Base-by-base conservation (phyloP, 768 basidiomycete genomes). In the Hygrophorus russula region DNA sequence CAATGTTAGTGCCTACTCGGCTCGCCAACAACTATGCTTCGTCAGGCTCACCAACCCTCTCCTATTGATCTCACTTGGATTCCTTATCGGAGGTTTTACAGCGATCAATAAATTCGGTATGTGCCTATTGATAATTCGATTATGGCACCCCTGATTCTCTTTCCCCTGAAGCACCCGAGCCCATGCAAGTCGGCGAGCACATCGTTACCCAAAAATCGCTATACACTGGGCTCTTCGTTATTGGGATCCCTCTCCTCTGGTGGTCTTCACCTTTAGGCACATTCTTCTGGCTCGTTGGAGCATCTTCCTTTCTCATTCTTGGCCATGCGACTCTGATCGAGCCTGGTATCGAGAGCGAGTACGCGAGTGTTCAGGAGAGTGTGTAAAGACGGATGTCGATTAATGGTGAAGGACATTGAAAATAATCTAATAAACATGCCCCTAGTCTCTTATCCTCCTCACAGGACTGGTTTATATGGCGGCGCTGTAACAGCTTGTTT, bases 291-390 rank as follows among this genome's bases (percentile, higher is more conserved):
- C 72, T 97, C 53, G 80, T 94, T 47, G 91, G 92, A 14, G 83
- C 86, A 1, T 91, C 88, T 1, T 72, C 76, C 14, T 70, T 93
- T 48, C 66, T 94, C 48, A 87, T 98, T 54, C 68, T 94, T 49
- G 78, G 70, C 8, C 94, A 98, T 56, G 94, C 94, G 2, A 74
- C 74, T 44, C 49, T 97, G 49, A 78, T 97, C 49, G 94, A 98
- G 62, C 94, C 93, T 2, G 94, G 94, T 19, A 76, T 96, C 42
- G 94, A 98, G 65, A 87, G 84, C 65, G 91, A 94, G 59, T 96
- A 96, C 52, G 79, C 83, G 2, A 56, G 66, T 34, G 82, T 90
- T n/a, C 74, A 84, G 60, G 84, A 83, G 37, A 56, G 58, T 28
- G 82, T 83, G 39, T 81, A 64, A 64, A 49, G 48, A 37, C 34